Conservation (phyloP, 2,329 filamentous ascomycete genomes). For the Pestalotiopsis sp. region DNA sequence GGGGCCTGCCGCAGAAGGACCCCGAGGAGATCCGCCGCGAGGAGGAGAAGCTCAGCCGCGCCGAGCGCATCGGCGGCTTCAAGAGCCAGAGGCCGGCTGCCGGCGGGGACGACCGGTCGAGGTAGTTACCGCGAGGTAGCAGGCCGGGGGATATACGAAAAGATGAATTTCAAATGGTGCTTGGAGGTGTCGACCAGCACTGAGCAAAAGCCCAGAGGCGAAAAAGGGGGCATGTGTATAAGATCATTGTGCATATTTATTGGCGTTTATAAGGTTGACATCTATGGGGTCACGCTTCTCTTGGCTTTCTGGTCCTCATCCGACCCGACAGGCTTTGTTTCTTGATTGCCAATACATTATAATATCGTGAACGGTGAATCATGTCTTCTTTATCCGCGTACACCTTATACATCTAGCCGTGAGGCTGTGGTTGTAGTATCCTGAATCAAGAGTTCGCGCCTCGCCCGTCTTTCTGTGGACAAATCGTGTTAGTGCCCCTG, state of each 20-base stretch:
- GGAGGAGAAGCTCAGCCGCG: constrained; percentile 51
- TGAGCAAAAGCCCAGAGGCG: background rate
- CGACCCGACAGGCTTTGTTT: background rate
- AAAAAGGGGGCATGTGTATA: background rate
- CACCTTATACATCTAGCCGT: too few relatives aligned
- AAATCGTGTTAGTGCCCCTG: too few relatives aligned
- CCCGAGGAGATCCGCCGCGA: constrained; percentile 51
- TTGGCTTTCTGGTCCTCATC: background rate
- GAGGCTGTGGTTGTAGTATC: too few relatives aligned
- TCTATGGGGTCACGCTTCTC: constrained; percentile 7
- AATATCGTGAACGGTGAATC: background rate
- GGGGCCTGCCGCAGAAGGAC: constrained; percentile 63
- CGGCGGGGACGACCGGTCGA: background rate
- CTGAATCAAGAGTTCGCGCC: too few relatives aligned
- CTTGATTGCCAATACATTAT: background rate
- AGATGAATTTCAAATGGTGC: background rate
- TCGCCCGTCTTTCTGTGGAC: too few relatives aligned
- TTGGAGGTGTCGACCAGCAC: background rate
- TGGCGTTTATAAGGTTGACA: constrained; percentile 2
- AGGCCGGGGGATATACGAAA: background rate
- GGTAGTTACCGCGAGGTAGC: background rate
- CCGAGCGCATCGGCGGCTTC: constrained; percentile 57
- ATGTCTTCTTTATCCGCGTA: background rate
- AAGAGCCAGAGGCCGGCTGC: constrained; percentile 1
- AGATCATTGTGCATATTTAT: constrained; percentile 11